Base-by-base conservation (phyloP, 2,329 filamentous ascomycete genomes). In the Verticillium nubilum region DNA sequence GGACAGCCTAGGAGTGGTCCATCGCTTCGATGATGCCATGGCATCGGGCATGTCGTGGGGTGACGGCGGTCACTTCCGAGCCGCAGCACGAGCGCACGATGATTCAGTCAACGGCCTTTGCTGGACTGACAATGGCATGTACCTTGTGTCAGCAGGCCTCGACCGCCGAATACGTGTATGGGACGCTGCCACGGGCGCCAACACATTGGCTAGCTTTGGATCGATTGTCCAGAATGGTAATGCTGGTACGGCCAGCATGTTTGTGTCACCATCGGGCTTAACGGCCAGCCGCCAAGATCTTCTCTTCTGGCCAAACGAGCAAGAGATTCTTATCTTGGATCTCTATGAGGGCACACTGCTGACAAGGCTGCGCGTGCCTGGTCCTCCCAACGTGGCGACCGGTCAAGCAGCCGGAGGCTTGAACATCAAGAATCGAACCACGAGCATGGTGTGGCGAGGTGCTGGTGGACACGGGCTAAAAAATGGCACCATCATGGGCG, bases 151-250 rank as follows among this genome's bases (percentile, higher is more conserved):
- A 0, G 84, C 90, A 2, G 93, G 92, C 0, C 89, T 96, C 60
- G 95, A 98, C 70, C 82, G 90, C 55, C 85, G 89, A 9, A 88
- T 98, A 63, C 85, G 93, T 4, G 90, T 97, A 1, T 98, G 94
- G 94, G 84, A 97, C 69, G 85, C 90, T 1, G 80, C 80, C 0
- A 91, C 86, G 0, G 92, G 92, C 2, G 89, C 89, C 19, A 97
- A 98, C 72, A 96, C 91, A 0, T 84, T 97, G 5, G 90, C 90
- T 0, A 93, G 89, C 71, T 98, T 97, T 69, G 92, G 92, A 0
- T 90, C 93, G 1, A 81, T 87, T 28, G 81, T 97, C 47, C 88
- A 87, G 66, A 97, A 97, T 70, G 83, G 82, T 23, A 86, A 83
- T 65, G 77, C 88, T 6, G 83, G 82, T 23, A 86, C 81, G 61